These are phyloP conservation scores for Termitomyces sp. DNA, from an alignment of 768 basidiomycete genomes.

Conservation along the genomic window DNA sequence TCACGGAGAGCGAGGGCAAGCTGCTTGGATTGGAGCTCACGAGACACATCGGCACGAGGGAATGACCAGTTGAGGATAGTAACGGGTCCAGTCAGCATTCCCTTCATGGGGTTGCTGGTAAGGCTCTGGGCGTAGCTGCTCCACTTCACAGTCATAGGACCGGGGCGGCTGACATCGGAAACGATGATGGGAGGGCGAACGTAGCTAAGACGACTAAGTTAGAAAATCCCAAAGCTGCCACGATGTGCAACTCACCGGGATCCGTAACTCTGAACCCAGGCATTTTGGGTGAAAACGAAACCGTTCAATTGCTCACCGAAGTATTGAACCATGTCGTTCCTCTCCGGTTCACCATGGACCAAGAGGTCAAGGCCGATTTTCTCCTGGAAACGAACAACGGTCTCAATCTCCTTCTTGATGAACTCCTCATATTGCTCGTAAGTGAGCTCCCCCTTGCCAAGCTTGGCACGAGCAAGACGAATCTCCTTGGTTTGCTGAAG, in stretches of 20 bases:
- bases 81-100: constrained; percentile 97
- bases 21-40: constrained; percentile 97
- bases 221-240: background rate
- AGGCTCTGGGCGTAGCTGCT: constrained; percentile 94
- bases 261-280: constrained; percentile 99
- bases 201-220: constrained; percentile 48
- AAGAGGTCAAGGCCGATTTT: constrained; percentile 92
- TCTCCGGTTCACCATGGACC: constrained; percentile 98
- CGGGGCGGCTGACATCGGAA: constrained; percentile 91
- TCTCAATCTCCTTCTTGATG: constrained; percentile 96
- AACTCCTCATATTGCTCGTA: constrained; percentile 89
- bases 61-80: constrained; percentile 99
- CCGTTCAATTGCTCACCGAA: constrained; percentile 94
- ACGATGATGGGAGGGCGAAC: constrained; percentile 98
- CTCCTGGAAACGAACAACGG: constrained; percentile 95
- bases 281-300: constrained; percentile 98
- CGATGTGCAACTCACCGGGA: constrained; percentile 61
- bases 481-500: constrained; percentile 97
- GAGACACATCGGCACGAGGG: constrained; percentile 96
- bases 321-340: constrained; percentile 99
- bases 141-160: constrained; percentile 96
- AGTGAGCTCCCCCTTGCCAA: constrained; percentile 87
- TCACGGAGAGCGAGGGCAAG: constrained; percentile 97
- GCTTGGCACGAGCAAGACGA: constrained; percentile 92
- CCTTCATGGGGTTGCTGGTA: constrained; percentile 95